Conservation (phyloP, 1,284 basidiomycete species). For the Boletus smithii region DNA sequence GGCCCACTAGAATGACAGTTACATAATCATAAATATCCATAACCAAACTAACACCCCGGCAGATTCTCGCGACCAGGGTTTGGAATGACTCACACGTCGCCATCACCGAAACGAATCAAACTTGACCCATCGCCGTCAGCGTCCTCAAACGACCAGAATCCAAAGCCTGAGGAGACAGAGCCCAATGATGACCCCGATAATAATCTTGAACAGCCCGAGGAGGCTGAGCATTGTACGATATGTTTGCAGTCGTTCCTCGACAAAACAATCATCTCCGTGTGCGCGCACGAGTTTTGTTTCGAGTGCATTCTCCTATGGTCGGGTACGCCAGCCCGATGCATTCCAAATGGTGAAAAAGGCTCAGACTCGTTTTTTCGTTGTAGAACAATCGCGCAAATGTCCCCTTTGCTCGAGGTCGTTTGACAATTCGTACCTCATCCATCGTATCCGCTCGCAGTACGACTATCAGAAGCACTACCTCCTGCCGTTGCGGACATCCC, state of each 20-base stretch:
- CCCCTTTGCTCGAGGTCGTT: slow-evolving; percentile 78
- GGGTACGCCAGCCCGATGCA: too few species aligned
- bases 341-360: too few species aligned
- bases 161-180: not conserved
- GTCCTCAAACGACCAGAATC: not conserved
- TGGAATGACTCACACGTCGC: slow-evolving; percentile 8
- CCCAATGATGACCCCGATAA: not conserved
- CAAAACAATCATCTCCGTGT: slow-evolving; percentile 72
- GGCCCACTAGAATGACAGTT: too few species aligned
- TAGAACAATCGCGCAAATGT: slow-evolving; percentile 73
- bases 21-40: not conserved
- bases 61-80: too few species aligned
- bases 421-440: slow-evolving; percentile 70
- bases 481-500: slow-evolving; percentile 58
- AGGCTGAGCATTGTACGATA: slow-evolving; percentile 56
- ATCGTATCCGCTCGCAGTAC: slow-evolving; percentile 70
- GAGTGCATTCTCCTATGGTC: slow-evolving; percentile 83
- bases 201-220: slow-evolving; percentile 4
- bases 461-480: slow-evolving; percentile 82
- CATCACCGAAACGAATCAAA: slow-evolving; percentile 26
- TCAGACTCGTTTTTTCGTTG: too few species aligned
- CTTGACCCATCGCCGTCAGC: slow-evolving; percentile 24
- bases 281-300: slow-evolving; percentile 88
- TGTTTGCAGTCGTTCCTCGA: slow-evolving; percentile 77
- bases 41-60: not conserved